Conservation (phyloP, 495 filamentous ascomycete species). For the Neurospora terricola region DNA sequence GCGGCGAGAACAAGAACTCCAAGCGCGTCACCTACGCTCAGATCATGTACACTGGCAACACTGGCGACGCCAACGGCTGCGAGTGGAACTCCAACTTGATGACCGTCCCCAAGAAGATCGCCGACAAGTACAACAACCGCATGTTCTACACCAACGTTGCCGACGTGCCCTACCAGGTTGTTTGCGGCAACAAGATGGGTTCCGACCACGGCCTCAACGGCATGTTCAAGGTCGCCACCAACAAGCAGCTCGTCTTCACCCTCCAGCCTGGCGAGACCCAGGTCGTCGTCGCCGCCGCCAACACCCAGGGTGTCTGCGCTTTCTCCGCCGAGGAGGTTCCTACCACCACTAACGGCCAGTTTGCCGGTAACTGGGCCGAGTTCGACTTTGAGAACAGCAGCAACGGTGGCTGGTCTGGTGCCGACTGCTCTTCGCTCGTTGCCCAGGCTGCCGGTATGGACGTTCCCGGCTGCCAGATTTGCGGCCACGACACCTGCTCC, state of each 20-base stretch:
- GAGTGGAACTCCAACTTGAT: constrained; percentile 29
- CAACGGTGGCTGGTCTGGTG: constrained; percentile 29
- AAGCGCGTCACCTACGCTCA: constrained; percentile 29
- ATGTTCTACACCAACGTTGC: constrained; percentile 26
- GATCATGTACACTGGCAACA: constrained; percentile 27
- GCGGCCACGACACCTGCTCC: constrained; percentile 21
- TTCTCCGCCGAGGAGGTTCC: constrained; percentile 15
- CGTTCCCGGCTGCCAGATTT: constrained; percentile 27
- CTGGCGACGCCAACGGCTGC: constrained; percentile 19
- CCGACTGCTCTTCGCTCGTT: constrained; percentile 28
- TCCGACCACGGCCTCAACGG: constrained; percentile 18
- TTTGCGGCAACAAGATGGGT: constrained; percentile 32
- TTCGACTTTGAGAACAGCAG: constrained; percentile 23
- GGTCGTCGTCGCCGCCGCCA: constrained; percentile 20
- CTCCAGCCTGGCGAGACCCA: constrained; percentile 24
- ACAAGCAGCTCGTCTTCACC: constrained; percentile 20
- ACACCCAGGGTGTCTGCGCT: constrained; percentile 28
- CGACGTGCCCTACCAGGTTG: constrained; percentile 14
- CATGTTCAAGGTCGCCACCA: constrained; percentile 17
- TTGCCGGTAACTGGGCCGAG: constrained; percentile 27
- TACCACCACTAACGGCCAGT: constrained; percentile 17
- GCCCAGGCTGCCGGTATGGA: constrained; percentile 19
- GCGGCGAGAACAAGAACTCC: constrained; percentile 8
- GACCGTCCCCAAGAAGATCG: constrained; percentile 25
- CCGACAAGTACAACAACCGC: constrained; percentile 24